Conservation (phyloP, 2,329 filamentous ascomycete species). For the Fusarium torulosum region DNA sequence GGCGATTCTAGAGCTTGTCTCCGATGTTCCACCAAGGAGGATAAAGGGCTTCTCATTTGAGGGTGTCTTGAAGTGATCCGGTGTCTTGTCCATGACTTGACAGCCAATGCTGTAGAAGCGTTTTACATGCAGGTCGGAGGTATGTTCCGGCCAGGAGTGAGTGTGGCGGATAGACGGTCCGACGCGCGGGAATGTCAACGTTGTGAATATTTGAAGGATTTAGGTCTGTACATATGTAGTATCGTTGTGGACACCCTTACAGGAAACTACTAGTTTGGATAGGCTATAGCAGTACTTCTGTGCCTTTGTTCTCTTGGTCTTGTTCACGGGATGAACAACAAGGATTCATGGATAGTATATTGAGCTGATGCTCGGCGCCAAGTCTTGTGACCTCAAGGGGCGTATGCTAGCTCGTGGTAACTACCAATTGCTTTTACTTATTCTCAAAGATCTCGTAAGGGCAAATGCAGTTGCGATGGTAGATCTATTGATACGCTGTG, state of each 20-base stretch:
- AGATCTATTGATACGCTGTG: neutral
- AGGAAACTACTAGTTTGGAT: conserved; percentile 1
- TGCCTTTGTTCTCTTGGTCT: conserved; percentile 1
- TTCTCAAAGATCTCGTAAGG: too few relatives aligned
- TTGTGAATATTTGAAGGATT: neutral
- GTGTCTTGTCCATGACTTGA: neutral
- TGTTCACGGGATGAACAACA: conserved; percentile 14
- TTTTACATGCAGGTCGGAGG: neutral
- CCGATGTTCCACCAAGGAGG: conserved; percentile 15
- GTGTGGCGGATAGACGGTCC: conserved; percentile 28
- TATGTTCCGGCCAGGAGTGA: conserved; percentile 6
- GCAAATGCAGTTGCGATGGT: neutral
- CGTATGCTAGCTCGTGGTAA: neutral
- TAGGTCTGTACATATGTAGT: conserved; percentile 3
- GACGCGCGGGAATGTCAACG: neutral
- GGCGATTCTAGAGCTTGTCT: neutral
- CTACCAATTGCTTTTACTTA: neutral
- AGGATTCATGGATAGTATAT: conserved; percentile 1
- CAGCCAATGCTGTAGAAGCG: neutral
- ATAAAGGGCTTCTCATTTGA: neutral
- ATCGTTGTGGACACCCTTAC: neutral
- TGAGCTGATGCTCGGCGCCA: conserved; percentile 11
- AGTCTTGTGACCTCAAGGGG: conserved; percentile 17
- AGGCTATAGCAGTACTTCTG: conserved; percentile 1
- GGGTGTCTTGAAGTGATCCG: neutral